These are phyloP conservation scores for Arxiozyma bovina DNA, from an alignment of 1,139 yeast species.

Conservation along the genomic window DNA sequence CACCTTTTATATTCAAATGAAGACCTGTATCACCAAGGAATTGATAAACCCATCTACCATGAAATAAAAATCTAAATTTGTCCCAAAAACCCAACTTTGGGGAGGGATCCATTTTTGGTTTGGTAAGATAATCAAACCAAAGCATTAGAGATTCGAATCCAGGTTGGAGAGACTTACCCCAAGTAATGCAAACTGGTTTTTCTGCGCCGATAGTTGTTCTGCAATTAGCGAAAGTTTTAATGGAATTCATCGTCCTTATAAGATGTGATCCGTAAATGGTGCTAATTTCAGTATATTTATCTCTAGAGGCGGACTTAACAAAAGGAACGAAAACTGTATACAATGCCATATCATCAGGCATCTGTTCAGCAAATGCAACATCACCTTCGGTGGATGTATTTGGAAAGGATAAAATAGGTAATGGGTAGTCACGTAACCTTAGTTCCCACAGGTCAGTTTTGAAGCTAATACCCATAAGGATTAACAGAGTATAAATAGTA, in stretches of 20 bases:
- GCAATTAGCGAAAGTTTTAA: conserved; percentile 59
- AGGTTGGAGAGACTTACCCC: conserved; percentile 79
- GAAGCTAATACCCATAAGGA: conserved; percentile 43
- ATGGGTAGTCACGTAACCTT: conserved; percentile 54
- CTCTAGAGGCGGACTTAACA: conserved; percentile 32
- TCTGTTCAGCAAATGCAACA: conserved; percentile 44
- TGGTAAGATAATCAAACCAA: conserved; percentile 71
- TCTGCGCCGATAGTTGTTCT: conserved; percentile 44
- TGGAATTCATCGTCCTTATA: conserved; percentile 45
- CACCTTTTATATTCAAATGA: conserved; percentile 39
- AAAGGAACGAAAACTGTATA: conserved; percentile 54
- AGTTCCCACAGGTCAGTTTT: conserved; percentile 42
- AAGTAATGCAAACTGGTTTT: conserved; percentile 58
- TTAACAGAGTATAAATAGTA: conserved; percentile 50
- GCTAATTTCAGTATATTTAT: conserved; percentile 34
- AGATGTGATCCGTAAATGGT: conserved; percentile 52
- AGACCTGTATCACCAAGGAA: conserved; percentile 32
- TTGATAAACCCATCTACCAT: conserved; percentile 40
- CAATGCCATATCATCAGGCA: conserved; percentile 36
- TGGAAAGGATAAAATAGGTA: conserved; percentile 38
- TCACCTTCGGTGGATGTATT: conserved; percentile 38
- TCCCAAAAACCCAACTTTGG: conserved; percentile 74
- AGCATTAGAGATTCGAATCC: conserved; percentile 69
- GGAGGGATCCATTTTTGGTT: conserved; percentile 70
- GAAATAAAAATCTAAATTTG: conserved; percentile 46